Base-by-base conservation (phyloP, 2,329 filamentous ascomycete species). In the Claviceps sp. region DNA sequence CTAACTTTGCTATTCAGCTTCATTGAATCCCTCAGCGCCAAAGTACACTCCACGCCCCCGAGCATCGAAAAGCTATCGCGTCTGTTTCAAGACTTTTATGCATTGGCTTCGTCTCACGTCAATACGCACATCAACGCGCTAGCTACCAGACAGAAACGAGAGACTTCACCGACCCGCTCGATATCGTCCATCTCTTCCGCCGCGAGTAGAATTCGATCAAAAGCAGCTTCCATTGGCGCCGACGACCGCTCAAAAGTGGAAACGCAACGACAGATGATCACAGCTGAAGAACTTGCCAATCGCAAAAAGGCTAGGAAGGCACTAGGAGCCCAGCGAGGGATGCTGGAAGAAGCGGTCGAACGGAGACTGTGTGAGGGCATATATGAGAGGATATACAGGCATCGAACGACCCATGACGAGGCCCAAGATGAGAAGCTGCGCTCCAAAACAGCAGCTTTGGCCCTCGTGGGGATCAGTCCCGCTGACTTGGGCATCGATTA, bases 51-150 rank as follows among this genome's bases (percentile, higher is more conserved):
- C 2, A 83, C 82, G 5, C 93, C 93, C 5, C 83, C 93, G 1
- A 86, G 80, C 45, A 85, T 94, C 62, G 88, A 95, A 47, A 83
- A 79, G 55, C 76, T 97, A 16, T 85, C 89, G 8, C 77, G 80
- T n/a, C 76, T 93, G 50, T 97, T 97, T 64, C 93, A 98, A 68
- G 88, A 95, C 52, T 98, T 97, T 66, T 98, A 98, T 64, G 72
- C 78, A 43, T 78, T 83, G 52, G 88, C 90, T 22, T 85, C 88
- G 11, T 77, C 82, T 2, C 87, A 93, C 59, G 90, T 97, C 53
- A 79, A 81, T 50, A 95, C 88, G 1, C 90, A 97, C 64, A 87
- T 96, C 57, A 85, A 84, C 38, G 80, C 85, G 2, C 74, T 96
- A 14, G 85, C 86, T 2, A 85, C 83, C 20, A 79, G 82, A 43